Evolutionary conservation across 1,284 basidiomycete species (phyloP).

Genomic region (Cutaneotrichosporon sp.): DNA sequence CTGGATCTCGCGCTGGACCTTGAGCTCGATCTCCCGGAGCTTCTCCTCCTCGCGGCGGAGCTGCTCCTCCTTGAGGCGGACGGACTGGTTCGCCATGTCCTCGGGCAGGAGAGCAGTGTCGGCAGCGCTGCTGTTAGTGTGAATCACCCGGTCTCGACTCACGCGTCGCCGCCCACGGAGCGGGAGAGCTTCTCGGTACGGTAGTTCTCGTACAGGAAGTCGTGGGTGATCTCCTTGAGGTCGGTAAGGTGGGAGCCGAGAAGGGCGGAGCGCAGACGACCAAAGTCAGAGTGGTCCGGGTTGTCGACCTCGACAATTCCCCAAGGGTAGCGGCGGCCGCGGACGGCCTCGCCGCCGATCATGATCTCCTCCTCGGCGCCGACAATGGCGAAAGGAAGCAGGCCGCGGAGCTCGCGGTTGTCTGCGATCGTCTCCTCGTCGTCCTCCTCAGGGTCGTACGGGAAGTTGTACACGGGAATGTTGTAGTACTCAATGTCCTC

Average conservation of each 20-base stretch:
- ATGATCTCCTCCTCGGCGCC: conserved; percentile 97
- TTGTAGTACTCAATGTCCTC: conserved; percentile 98
- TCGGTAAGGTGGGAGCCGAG: conserved; percentile 93
- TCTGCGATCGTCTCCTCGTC: conserved; percentile 98
- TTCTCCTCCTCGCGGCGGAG: conserved; percentile 96
- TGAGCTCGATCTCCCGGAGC: conserved; percentile 96
- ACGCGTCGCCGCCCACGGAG: conserved; percentile 78
- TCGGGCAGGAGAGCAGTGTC: conserved; percentile 84
- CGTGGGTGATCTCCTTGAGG: conserved; percentile 87
- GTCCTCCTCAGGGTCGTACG: conserved; percentile 97
- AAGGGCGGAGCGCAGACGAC: conserved; percentile 80
- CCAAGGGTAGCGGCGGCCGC: conserved; percentile 94
- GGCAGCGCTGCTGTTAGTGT: conserved; percentile 46
- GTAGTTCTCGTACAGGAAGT: conserved; percentile 64
- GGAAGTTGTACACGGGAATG: conserved; percentile 99
- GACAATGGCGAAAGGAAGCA: conserved; percentile 95
- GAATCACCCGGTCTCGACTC: conserved; percentile 37
- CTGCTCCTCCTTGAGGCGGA: conserved; percentile 97
- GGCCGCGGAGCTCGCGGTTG: conserved; percentile 84
- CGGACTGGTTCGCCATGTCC: conserved; percentile 92
- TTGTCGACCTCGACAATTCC: conserved; percentile 98
- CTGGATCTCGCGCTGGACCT: conserved; percentile 97
- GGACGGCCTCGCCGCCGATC: conserved; percentile 81
- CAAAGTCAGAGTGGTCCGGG: conserved; percentile 96
- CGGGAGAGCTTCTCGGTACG: conserved; percentile 97